Base-by-base conservation (phyloP, 169 alveolate genomes). In the Eimeria zaria region DNA sequence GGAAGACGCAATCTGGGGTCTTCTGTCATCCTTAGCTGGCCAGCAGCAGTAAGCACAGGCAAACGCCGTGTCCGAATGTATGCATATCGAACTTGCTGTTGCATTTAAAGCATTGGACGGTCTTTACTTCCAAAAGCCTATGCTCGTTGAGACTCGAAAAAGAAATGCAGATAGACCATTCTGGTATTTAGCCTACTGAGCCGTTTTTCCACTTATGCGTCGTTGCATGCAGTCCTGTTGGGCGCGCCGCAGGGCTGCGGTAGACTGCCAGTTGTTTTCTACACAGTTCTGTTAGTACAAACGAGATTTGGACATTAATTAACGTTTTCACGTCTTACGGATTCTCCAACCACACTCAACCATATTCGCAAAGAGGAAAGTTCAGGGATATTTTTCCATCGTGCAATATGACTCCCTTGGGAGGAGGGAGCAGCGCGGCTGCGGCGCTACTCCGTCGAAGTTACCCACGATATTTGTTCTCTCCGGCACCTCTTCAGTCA, bases 401-500 rank as follows among this genome's bases (percentile, higher is more conserved):
- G 4, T 48, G 67, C 67, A 62, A 4, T 4, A 62, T 22, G 73
- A 8, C 18, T 62, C 39, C 39, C 73, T 62, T 5, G 73, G 39
- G 39, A 14, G 39, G 73, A 22, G 73, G 73, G 4, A 27, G 39
- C 73, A n/a, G 89, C 89, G 11, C 41, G 58, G 89, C 89, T 46
- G 69, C 69, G 20, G 62, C 69, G 44, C 64, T 81, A 22, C 48
- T 81, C 33, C 90, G 90, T 11, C 90, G 64, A 44, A 81, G 73
- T 30, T 51, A 14, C 24, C 90, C 90, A 4, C 88, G 95, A 20
- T 73, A 73, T 51, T 48, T n/a, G 64, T 90, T 90, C 30, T 53
- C 95, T 53, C 69, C 89, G 12, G 95, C 95, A 1, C 95, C 95
- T 33, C 95, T 90, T 14, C 95, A 90, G 64, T 73, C 89, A 12